phyloP scores from a whole-genome alignment of 2,329 filamentous ascomycete species.

The Fusarium fracticaudum region DNA sequence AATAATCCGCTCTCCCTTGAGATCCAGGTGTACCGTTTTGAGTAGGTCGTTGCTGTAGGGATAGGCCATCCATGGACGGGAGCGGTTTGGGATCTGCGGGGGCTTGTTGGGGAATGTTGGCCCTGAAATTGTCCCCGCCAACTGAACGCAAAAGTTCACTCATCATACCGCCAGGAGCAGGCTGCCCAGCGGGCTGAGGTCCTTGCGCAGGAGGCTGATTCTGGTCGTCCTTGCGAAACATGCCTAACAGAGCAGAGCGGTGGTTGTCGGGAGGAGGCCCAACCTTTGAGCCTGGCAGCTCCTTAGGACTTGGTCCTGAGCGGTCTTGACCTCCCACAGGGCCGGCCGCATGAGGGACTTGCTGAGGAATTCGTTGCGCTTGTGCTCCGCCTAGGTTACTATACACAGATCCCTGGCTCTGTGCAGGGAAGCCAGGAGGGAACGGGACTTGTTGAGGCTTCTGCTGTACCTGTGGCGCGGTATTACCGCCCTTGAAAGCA shows the following conservation, averaged over 20 bases:
- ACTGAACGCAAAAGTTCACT: conserved; percentile 34
- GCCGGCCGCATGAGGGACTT: conserved; percentile 14
- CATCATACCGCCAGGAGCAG: conserved; percentile 30
- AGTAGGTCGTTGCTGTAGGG: conserved; percentile 23
- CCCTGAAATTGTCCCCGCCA: conserved; percentile 9
- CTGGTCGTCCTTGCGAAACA: conserved; percentile 60
- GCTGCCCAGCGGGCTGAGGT: conserved; percentile 10
- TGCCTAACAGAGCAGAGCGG: conserved; percentile 60
- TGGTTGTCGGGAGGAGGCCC: conserved; percentile 47
- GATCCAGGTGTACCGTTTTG: conserved; percentile 25
- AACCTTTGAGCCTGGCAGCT: conserved; percentile 42
- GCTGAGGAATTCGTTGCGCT: conserved; percentile 7
- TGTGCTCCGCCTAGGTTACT: conserved; percentile 17
- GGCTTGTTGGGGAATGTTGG: conserved; percentile 23
- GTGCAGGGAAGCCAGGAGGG: conserved; percentile 7
- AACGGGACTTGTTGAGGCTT: conserved; percentile 27
- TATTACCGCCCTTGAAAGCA: conserved; percentile 52
- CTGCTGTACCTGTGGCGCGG: conserved; percentile 32
- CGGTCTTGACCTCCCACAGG: conserved; percentile 9
- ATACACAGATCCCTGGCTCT: conserved; percentile 24
- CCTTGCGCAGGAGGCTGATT: conserved; percentile 11
- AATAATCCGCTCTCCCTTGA: conserved; percentile 27
- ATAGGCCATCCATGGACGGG: conserved; percentile 36
- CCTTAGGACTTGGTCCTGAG: conserved; percentile 41
- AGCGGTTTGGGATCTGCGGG: conserved; percentile 25